Percentiles rank a stretch among this genome's conserved stretches.
These are phyloP conservation scores for Calocybe gangraenosa DNA, from an alignment of 768 basidiomycete species.

Conservation along the genomic window DNA sequence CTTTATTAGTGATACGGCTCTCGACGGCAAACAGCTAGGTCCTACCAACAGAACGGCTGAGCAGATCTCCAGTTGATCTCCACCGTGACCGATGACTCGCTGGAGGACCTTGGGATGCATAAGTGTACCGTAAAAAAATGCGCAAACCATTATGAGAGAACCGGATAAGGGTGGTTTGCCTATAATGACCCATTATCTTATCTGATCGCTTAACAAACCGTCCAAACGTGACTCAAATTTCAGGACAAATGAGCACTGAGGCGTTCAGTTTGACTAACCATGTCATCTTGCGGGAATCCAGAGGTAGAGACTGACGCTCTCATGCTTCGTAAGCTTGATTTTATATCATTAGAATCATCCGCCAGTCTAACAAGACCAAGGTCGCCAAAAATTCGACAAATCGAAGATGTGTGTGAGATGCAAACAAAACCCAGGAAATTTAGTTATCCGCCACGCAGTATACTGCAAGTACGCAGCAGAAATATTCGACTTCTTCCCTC, in stretches of 20 bases:
- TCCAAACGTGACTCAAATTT: neutral
- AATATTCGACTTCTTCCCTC: neutral
- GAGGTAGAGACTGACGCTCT: constrained; percentile 51
- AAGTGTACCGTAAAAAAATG: constrained; percentile 90
- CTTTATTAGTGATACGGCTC: neutral
- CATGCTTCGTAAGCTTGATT: constrained; percentile 56
- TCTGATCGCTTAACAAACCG: neutral
- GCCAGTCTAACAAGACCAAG: constrained; percentile 29
- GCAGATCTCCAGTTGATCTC: constrained; percentile 57
- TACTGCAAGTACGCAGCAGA: constrained; percentile 71
- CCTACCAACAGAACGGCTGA: constrained; percentile 73
- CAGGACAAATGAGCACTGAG: neutral
- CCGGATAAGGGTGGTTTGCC: neutral
- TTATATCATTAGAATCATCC: neutral
- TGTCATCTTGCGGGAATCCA: constrained; percentile 62
- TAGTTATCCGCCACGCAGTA: constrained; percentile 75
- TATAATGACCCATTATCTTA: neutral
- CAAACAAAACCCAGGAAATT: constrained; percentile 57
- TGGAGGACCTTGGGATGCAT: constrained; percentile 83
- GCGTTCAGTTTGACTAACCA: constrained; percentile 2
- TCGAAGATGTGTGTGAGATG: constrained; percentile 71
- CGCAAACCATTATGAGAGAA: constrained; percentile 20
- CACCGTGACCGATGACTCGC: constrained; percentile 70
- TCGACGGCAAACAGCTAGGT: neutral
- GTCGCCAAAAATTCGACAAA: constrained; percentile 63